Base-by-base conservation (phyloP, 495 filamentous ascomycete species). In the Oidiodendron maius region DNA sequence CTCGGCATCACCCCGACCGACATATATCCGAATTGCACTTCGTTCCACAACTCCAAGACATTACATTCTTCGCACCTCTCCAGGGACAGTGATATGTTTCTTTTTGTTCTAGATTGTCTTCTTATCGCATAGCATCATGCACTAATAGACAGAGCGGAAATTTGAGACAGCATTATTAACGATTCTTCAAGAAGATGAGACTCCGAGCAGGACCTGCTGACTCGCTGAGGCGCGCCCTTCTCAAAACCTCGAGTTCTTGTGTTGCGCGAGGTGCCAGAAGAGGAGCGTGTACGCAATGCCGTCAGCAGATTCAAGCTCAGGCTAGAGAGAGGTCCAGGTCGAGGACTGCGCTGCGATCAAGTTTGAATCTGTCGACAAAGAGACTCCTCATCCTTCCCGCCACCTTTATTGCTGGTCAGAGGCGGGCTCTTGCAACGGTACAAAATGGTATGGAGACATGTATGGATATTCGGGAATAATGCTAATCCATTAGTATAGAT, bases 391-490 rank as follows among this genome's bases (percentile, higher is more conserved):
- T 40, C 20, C 35, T 52, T 5, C 51, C 57, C 32, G 44, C 53
- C 12, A 25, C 39, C 18, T 51, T 57, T 34, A 25, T 57, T 35
- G 57, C 53, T 12, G 57, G 57, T 8, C 57, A 60, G 38, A 53
- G 53, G 44, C 51, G 57, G 34, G 11, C 40, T 17, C 36, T 60
- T 34, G 50, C 57, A 17, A 60, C 57, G 8, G 53, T 57, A 28
- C 37, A 57, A 32, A 60, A 57, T 41, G 48, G 57, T 60, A 44
- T 15, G 46, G 11, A 15, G n/a, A n/a, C 35, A 16, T 43, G 1
- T 15, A 5, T n/a, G 23, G 17, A 8, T 43, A 50, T 3, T 15
- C 2, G 10, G 21, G 11, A 44, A 4, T 11, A 4, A 30, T 16
- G 13, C 23, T 23, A 35, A 41, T 16, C 3, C 36, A 20, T 0